Conservation (phyloP, 208 protist genomes). For the Trypanosoma conorhini region DNA sequence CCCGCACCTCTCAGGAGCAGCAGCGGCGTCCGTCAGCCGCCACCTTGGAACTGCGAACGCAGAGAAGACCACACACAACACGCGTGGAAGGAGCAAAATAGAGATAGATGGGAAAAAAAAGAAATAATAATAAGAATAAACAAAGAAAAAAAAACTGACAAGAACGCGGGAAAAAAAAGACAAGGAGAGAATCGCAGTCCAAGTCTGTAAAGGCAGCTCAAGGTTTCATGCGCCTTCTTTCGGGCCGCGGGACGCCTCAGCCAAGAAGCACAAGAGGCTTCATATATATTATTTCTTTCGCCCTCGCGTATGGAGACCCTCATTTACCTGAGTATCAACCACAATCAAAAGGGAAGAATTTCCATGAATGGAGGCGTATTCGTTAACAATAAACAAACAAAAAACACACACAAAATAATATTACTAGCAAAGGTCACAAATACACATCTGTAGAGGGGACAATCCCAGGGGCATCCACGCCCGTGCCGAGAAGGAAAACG, state of each 20-base stretch:
- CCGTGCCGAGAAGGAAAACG: neutral
- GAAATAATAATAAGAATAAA: conserved; percentile 3
- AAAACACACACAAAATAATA: too few species aligned
- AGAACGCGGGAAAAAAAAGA: neutral
- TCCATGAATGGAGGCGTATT: neutral
- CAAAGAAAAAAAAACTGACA: neutral
- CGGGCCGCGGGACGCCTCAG: neutral
- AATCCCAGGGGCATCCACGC: neutral
- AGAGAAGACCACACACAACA: neutral
- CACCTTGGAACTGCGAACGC: neutral
- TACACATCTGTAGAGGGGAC: neutral
- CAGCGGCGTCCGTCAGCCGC: too few species aligned
- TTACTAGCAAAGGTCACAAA: neutral
- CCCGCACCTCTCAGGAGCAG: neutral
- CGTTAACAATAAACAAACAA: neutral
- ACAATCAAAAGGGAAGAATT: neutral
- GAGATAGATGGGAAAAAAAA: conserved; percentile 16
- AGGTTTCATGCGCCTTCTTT: neutral
- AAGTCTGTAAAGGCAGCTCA: neutral
- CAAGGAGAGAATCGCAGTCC: neutral
- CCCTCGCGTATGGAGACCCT: neutral
- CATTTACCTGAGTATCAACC: neutral
- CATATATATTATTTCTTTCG: neutral
- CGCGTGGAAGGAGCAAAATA: neutral
- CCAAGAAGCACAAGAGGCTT: neutral